These are phyloP conservation scores for Backusella morwellensis DNA, from an alignment of 192 early-diverging fungal species.

Conservation along the genomic window DNA sequence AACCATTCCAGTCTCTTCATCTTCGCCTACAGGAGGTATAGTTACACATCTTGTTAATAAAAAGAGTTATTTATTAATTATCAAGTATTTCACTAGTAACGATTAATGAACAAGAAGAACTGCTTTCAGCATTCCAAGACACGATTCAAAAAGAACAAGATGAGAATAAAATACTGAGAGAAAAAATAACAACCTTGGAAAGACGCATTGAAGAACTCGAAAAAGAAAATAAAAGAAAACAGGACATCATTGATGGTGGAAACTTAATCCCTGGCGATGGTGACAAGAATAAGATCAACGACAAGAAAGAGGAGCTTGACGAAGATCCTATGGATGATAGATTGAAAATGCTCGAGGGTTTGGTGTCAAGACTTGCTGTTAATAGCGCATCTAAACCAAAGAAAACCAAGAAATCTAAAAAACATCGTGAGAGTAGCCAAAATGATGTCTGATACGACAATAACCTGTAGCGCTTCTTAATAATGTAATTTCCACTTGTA, in stretches of 20 bases:
- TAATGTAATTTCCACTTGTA: background rate
- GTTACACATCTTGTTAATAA: background rate
- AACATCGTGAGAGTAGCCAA: no score
- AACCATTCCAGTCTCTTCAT: background rate
- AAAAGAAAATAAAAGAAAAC: background rate
- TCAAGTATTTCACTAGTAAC: background rate
- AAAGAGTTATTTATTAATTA: background rate
- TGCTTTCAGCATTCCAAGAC: background rate
- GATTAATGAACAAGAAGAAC: background rate
- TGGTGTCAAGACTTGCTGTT: background rate
- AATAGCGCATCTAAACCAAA: background rate
- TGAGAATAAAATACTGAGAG: background rate
- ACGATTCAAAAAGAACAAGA: slow-evolving; percentile 1
- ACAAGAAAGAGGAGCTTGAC: background rate
- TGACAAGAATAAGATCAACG: background rate
- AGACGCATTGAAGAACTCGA: background rate
- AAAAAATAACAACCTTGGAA: background rate
- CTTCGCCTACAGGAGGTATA: background rate
- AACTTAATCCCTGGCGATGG: no score
- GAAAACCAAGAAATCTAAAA: background rate
- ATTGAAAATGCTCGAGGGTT: background rate
- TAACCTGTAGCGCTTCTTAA: background rate
- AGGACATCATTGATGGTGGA: background rate
- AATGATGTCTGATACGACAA: background rate
- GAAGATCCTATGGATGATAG: background rate